Conservation (phyloP, 192 early-diverging fungal species). For the Geranomyces michiganensis region DNA sequence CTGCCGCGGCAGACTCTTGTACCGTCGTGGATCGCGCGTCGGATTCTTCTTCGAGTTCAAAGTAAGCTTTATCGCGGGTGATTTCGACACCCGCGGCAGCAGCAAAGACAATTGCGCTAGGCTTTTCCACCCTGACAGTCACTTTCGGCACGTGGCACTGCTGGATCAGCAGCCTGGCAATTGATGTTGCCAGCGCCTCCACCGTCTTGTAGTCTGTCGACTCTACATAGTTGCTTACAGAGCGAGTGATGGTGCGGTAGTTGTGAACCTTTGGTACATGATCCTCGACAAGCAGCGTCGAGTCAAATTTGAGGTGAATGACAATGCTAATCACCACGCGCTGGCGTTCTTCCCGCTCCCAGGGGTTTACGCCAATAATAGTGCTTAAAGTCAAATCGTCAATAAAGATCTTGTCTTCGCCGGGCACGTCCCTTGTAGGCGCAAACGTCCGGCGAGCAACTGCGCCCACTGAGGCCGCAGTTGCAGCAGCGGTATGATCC, state of each 20-base stretch:
- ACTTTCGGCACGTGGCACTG: slow-evolving; percentile 88
- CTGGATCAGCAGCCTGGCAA: slow-evolving; percentile 76
- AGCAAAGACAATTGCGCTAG: slow-evolving; percentile 91
- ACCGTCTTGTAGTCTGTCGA: slow-evolving; percentile 88
- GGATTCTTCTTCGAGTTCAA: slow-evolving; percentile 19
- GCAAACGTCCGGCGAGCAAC: slow-evolving; percentile 6
- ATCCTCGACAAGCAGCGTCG: slow-evolving; percentile 53
- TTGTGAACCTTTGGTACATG: slow-evolving; percentile 77
- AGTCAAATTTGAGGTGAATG: slow-evolving; percentile 67
- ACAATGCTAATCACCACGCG: slow-evolving; percentile 72
- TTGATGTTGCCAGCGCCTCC: slow-evolving; percentile 86
- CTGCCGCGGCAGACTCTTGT: neutral
- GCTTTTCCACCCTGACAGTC: slow-evolving; percentile 90
- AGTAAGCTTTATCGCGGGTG: slow-evolving; percentile 63
- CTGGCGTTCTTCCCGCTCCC: slow-evolving; percentile 96
- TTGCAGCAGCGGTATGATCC: neutral
- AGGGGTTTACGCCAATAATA: slow-evolving; percentile 94
- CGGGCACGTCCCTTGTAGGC: slow-evolving; percentile 27
- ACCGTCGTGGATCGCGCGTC: neutral
- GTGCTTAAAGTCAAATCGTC: slow-evolving; percentile 76
- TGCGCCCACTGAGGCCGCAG: neutral
- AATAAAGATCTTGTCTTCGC: slow-evolving; percentile 83
- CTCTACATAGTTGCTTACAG: slow-evolving; percentile 81
- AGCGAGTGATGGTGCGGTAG: slow-evolving; percentile 86
- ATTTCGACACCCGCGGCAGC: slow-evolving; percentile 88